phyloP scores from a whole-genome alignment of 768 basidiomycete genomes.

The Suillus clintonianus region DNA sequence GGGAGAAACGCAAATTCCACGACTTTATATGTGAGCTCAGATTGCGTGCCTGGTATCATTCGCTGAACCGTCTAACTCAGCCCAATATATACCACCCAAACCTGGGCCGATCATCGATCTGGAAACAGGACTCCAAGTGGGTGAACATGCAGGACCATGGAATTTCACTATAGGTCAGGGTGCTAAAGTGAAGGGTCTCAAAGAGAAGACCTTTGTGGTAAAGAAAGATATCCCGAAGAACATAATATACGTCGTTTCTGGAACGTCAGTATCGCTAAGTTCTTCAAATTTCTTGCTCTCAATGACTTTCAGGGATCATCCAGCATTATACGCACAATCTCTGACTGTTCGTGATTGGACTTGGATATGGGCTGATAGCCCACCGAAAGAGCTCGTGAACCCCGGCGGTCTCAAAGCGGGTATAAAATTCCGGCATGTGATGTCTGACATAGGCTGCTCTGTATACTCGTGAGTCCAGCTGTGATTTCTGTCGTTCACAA shows the following conservation, averaged over 20 bases:
- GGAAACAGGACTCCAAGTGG: slow-evolving; percentile 53
- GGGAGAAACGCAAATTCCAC: slow-evolving; percentile 71
- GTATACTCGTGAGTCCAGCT: slow-evolving; percentile 46
- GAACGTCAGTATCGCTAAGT: slow-evolving; percentile 47
- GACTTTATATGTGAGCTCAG: slow-evolving; percentile 62
- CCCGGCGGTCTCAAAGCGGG: slow-evolving; percentile 48
- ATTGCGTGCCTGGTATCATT: neutral
- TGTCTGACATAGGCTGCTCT: slow-evolving; percentile 53
- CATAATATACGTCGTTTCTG: slow-evolving; percentile 74
- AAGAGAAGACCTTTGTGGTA: slow-evolving; percentile 68
- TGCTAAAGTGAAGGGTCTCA: slow-evolving; percentile 64
- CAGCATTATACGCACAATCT: slow-evolving; percentile 47
- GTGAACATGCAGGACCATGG: slow-evolving; percentile 77
- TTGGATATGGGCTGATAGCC: slow-evolving; percentile 76
- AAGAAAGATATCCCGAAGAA: slow-evolving; percentile 66
- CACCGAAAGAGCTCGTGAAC: slow-evolving; percentile 47
- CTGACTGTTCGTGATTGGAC: slow-evolving; percentile 52
- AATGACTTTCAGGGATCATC: slow-evolving; percentile 51
- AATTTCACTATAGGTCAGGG: slow-evolving; percentile 85
- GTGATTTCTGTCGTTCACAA: neutral
- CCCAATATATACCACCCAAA: slow-evolving; percentile 70
- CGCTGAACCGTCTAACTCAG: slow-evolving; percentile 38
- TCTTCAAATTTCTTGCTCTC: neutral
- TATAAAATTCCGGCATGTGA: slow-evolving; percentile 73
- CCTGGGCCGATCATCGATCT: slow-evolving; percentile 71